phyloP scores from a whole-genome alignment of 129 eudicot genomes.

The Arctium lappa region DNA sequence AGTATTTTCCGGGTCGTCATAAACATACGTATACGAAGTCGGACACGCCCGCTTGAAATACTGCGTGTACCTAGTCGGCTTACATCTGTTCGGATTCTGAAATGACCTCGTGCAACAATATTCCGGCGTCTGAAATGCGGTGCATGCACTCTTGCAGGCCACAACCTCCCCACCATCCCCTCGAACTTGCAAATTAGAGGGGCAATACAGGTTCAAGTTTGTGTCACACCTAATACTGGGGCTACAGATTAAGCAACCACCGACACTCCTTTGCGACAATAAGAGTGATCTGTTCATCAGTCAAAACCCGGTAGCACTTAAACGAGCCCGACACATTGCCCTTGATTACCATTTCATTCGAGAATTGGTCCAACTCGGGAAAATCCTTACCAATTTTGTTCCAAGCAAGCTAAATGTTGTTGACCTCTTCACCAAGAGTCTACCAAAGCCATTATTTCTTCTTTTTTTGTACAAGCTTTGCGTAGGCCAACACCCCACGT shows the following conservation, averaged over 20 bases:
- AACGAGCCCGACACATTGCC: too few relatives aligned
- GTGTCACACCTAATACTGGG: slow-evolving; percentile 35
- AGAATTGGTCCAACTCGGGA: too few relatives aligned
- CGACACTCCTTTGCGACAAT: too few relatives aligned
- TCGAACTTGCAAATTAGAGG: slow-evolving; percentile 33
- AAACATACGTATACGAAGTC: slow-evolving; percentile 54
- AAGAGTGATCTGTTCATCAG: too few relatives aligned
- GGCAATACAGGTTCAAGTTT: slow-evolving; percentile 51
- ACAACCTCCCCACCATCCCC: slow-evolving; percentile 17
- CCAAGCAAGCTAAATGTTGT: too few relatives aligned
- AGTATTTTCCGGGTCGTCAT: slow-evolving; percentile 58
- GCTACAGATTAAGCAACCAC: not conserved
- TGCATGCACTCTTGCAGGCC: slow-evolving; percentile 29
- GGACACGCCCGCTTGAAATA: slow-evolving; percentile 58
- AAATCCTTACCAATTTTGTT: too few relatives aligned
- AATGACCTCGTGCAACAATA: slow-evolving; percentile 55
- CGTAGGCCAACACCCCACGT: too few relatives aligned
- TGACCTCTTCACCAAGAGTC: too few relatives aligned
- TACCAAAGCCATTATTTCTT: too few relatives aligned
- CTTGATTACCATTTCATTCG: too few relatives aligned
- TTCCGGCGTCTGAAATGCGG: slow-evolving; percentile 18
- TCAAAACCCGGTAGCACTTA: too few relatives aligned
- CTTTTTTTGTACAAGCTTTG: too few relatives aligned
- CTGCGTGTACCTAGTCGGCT: slow-evolving; percentile 41
- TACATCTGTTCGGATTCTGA: slow-evolving; percentile 47